Percentiles rank a stretch among this genome's conserved stretches.
Evolutionary conservation across 2,329 filamentous ascomycete species (phyloP).

Genomic region (Capronia coronata): DNA sequence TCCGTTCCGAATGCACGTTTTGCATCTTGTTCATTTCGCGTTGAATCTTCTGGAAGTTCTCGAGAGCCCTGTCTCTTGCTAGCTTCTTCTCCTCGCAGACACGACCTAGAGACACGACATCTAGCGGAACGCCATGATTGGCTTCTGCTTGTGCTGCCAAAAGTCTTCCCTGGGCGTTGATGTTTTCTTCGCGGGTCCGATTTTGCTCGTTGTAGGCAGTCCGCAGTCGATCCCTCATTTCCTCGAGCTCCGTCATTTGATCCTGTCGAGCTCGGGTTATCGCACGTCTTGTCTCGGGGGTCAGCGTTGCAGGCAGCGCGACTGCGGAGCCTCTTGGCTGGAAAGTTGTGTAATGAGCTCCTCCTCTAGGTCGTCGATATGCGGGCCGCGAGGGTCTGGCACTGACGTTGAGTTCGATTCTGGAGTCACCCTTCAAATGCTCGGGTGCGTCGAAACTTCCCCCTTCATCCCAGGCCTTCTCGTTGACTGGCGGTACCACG

Average conservation of each 20-base stretch:
- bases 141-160: constrained; percentile 5
- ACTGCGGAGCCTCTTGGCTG: constrained; percentile 1
- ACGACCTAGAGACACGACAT: constrained; percentile 7
- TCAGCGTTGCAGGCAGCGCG: constrained; percentile 3
- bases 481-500: constrained; percentile 21
- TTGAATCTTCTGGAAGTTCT: constrained; percentile 5
- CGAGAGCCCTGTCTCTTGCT: constrained; percentile 7
- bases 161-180: constrained; percentile 7
- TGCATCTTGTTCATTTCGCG: constrained; percentile 7
- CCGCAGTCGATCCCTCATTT: constrained; percentile 6
- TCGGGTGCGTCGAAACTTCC: constrained; percentile 21
- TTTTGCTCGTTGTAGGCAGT: constrained; percentile 3
- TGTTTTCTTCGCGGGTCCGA: constrained; percentile 10
- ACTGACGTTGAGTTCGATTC: constrained; percentile 21
- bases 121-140: not conserved
- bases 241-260: constrained; percentile 7
- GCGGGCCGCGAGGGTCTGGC: constrained; percentile 14
- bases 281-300: constrained; percentile 3
- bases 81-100: constrained; percentile 10
- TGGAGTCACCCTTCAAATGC: constrained; percentile 14
- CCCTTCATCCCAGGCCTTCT: constrained; percentile 23
- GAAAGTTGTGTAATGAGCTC: constrained; percentile 3
- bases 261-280: constrained; percentile 11
- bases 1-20: constrained; percentile 2
- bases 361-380: constrained; percentile 10